Conservation (phyloP, 768 basidiomycete species). For the Boletus vermiculosoides region DNA sequence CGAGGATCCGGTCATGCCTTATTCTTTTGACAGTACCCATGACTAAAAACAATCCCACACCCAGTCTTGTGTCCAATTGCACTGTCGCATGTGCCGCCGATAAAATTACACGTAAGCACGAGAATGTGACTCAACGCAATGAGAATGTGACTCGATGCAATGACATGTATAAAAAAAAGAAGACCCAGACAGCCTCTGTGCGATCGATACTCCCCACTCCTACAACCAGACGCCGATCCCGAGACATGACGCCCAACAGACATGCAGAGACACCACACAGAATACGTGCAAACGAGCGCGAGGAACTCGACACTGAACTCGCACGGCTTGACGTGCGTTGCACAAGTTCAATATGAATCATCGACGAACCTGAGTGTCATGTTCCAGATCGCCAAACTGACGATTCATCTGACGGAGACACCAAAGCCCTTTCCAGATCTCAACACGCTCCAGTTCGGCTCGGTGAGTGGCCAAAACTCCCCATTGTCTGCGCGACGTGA, state of each 20-base stretch:
- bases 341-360: background rate
- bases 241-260: conserved; percentile 1
- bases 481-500: too few relatives aligned
- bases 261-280: background rate
- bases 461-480: conserved; percentile 34
- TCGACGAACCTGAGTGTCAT: background rate
- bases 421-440: conserved; percentile 52
- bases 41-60: too few relatives aligned
- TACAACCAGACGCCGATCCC: background rate
- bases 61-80: background rate
- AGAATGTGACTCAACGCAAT: too few relatives aligned
- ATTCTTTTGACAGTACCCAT: too few relatives aligned
- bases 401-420: conserved; percentile 42
- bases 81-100: background rate
- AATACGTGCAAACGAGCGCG: background rate
- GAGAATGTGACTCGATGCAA: background rate
- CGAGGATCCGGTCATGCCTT: too few relatives aligned
- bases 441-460: conserved; percentile 54
- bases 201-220: background rate
- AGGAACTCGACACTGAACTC: background rate
- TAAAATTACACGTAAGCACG: background rate
- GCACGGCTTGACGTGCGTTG: conserved; percentile 22
- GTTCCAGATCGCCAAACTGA: conserved; percentile 57
- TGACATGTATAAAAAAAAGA: background rate
- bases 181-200: too few relatives aligned